Conservation (phyloP, 139 green algal genomes). For the Marvania coccoides region DNA sequence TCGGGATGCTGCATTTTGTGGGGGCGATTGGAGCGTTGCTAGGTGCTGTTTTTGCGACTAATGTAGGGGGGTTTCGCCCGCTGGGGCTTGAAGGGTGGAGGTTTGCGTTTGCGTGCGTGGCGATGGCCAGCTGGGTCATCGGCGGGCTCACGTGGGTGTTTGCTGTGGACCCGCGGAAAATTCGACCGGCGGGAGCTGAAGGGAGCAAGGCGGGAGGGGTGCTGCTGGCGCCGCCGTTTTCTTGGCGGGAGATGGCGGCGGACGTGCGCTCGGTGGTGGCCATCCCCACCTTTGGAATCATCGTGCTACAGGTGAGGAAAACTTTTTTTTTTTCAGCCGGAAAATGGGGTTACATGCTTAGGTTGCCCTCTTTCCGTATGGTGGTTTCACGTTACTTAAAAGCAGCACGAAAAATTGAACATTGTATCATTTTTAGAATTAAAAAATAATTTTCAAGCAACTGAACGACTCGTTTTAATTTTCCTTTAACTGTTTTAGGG, state of each 20-base stretch:
- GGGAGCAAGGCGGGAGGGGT: background rate
- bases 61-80: conserved; percentile 22
- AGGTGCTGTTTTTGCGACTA: conserved; percentile 44
- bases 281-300: conserved; percentile 36
- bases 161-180: conserved; percentile 1
- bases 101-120: conserved; percentile 34
- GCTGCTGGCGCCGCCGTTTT: no score
- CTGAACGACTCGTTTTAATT: no score
- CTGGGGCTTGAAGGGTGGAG: conserved; percentile 46
- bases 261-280: conserved; percentile 11
- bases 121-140: conserved; percentile 27
- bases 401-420: no score
- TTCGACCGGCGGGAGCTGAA: background rate
- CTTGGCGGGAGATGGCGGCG: background rate
- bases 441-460: no score
- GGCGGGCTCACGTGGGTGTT: conserved; percentile 3
- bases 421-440: no score
- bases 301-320: conserved; percentile 27
- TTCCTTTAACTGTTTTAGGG: no score
- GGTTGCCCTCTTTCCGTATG: no score
- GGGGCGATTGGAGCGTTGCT: conserved; percentile 39
- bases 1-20: conserved; percentile 51
- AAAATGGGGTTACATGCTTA: no score
- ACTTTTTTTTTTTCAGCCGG: no score
- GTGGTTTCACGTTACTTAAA: background rate